Percentiles rank a stretch among this genome's conserved stretches.
Evolutionary conservation across 1,284 basidiomycete species (phyloP).

Genomic region (Boletus albobrunnescens): DNA sequence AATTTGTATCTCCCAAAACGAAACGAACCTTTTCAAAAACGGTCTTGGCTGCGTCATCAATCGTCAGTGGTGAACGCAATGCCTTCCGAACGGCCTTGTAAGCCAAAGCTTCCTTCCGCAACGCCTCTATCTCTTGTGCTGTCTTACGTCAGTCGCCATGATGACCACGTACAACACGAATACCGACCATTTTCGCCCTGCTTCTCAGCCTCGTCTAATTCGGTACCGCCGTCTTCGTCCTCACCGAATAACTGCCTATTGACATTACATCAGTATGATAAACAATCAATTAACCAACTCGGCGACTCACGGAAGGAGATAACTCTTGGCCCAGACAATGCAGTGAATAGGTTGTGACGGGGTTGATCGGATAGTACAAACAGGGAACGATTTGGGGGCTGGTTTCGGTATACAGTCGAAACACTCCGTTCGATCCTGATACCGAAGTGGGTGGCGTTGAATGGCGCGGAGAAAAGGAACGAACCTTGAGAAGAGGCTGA

Average conservation of each 20-base stretch:
- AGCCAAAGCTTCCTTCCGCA: constrained; percentile 86
- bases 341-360: constrained; percentile 98
- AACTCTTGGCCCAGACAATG: constrained; percentile 99
- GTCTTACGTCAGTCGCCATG: constrained; percentile 7
- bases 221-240: constrained; percentile 73
- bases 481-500: constrained; percentile 70
- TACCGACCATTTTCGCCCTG: constrained; percentile 79
- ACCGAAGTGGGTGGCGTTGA: constrained; percentile 3
- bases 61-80: constrained; percentile 44
- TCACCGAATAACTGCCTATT: constrained; percentile 90
- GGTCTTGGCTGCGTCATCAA: constrained; percentile 58
- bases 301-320: constrained; percentile 85
- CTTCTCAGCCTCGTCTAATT: constrained; percentile 82
- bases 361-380: constrained; percentile 97
- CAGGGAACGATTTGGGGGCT: constrained; percentile 91
- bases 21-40: constrained; percentile 81
- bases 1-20: background rate
- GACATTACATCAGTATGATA: too few species aligned
- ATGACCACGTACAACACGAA: background rate
- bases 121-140: constrained; percentile 87
- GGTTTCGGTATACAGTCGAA: constrained; percentile 91
- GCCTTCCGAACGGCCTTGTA: constrained; percentile 78
- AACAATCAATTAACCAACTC: too few species aligned
- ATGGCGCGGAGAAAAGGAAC: constrained; percentile 5
- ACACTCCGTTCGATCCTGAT: constrained; percentile 81